Evolutionary conservation across 306 rosid species (phyloP).

Genomic region (Elaeagnus macrophylla): DNA sequence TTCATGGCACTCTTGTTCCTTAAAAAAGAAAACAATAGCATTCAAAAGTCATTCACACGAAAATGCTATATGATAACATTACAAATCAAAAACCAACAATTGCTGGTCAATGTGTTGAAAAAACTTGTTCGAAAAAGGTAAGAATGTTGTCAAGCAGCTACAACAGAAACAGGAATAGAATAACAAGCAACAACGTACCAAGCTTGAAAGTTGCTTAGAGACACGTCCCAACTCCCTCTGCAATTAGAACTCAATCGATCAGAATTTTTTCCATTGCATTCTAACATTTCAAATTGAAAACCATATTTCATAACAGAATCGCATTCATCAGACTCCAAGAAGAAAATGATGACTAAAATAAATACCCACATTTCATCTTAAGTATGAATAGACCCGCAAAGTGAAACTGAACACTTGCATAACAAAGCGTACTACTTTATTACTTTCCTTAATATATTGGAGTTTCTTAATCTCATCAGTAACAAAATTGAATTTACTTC

Average conservation of each 20-base stretch:
- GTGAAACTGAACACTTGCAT: too few species aligned
- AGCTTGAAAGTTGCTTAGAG: constrained; percentile 39
- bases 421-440: too few species aligned
- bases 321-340: too few species aligned
- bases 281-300: not conserved
- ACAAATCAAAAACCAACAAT: not conserved
- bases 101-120: too few species aligned
- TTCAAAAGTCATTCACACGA: constrained; percentile 1
- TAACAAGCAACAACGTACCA: constrained; percentile 35
- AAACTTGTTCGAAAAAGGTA: not conserved
- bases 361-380: too few species aligned
- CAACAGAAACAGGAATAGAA: not conserved
- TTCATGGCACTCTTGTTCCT: constrained; percentile 63
- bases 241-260: constrained; percentile 23
- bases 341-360: too few species aligned
- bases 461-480: not conserved
- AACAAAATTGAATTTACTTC: not conserved
- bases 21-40: constrained; percentile 25
- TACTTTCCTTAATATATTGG: not conserved
- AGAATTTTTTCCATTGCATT: not conserved
- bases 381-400: not conserved
- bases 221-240: constrained; percentile 70
- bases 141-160: not conserved
- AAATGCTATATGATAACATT: not conserved
- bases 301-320: not conserved